A percentile compares a stretch with the other conserved stretches of the same genome.
phyloP scores from a whole-genome alignment of 2,329 filamentous ascomycete genomes.

The Balansia obtecta region DNA sequence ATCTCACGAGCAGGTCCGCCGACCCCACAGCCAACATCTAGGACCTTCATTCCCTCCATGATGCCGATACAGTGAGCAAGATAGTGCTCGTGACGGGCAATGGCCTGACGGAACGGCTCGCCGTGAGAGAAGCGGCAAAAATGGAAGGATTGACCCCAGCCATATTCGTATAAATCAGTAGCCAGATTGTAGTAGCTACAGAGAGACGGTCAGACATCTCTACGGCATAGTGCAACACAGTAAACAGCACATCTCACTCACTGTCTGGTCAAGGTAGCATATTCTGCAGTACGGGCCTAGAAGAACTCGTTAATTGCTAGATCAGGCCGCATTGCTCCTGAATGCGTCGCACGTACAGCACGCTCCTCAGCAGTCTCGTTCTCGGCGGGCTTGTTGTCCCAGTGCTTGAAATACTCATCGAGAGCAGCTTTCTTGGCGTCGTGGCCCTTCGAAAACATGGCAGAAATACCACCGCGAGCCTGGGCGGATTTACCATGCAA shows the following conservation, averaged over 20 bases:
- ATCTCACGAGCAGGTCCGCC: slow-evolving; percentile 93
- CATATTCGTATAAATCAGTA: slow-evolving; percentile 94
- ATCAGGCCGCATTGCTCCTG: not conserved
- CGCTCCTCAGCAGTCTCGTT: slow-evolving; percentile 75
- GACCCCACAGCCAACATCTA: slow-evolving; percentile 95
- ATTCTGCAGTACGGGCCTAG: slow-evolving; percentile 70
- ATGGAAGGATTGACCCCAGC: slow-evolving; percentile 93
- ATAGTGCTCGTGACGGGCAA: slow-evolving; percentile 96
- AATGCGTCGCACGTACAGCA: slow-evolving; percentile 42
- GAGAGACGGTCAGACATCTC: slow-evolving; percentile 7
- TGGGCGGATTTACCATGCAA: slow-evolving; percentile 65
- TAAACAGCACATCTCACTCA: slow-evolving; percentile 32
- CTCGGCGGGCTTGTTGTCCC: slow-evolving; percentile 70
- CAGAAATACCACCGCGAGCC: slow-evolving; percentile 59
- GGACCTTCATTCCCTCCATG: slow-evolving; percentile 73
- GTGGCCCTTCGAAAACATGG: slow-evolving; percentile 74
- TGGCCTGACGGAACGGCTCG: slow-evolving; percentile 81
- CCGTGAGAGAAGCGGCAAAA: slow-evolving; percentile 87
- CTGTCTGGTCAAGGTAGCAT: slow-evolving; percentile 88
- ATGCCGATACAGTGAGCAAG: slow-evolving; percentile 82
- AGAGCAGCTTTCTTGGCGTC: slow-evolving; percentile 68
- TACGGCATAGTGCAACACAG: not conserved
- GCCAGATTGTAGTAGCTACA: slow-evolving; percentile 86
- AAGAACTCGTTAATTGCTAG: not conserved
- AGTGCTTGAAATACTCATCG: slow-evolving; percentile 93